Conservation (phyloP, 1,284 basidiomycete genomes). For the Leccinum discolor region DNA sequence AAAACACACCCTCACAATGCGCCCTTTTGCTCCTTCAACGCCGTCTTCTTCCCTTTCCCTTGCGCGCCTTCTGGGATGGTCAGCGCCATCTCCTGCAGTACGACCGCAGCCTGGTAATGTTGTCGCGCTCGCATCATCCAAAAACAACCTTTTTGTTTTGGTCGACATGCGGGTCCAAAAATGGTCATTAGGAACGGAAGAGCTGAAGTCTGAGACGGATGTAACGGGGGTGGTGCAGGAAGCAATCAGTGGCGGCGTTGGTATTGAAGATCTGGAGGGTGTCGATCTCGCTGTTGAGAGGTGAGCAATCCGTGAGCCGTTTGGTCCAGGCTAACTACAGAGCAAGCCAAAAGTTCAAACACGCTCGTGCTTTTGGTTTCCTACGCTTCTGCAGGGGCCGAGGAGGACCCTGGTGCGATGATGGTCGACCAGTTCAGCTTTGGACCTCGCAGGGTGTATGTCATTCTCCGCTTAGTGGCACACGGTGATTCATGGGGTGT, state of each 20-base stretch:
- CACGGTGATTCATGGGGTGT: conserved; percentile 29
- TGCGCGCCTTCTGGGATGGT: conserved; percentile 61
- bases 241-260: conserved; percentile 39
- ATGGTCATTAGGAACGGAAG: conserved; percentile 66
- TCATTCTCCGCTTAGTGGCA: conserved; percentile 48
- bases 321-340: conserved; percentile 5
- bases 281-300: conserved; percentile 66
- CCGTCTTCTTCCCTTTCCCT: conserved; percentile 49
- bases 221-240: conserved; percentile 46
- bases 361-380: conserved; percentile 66
- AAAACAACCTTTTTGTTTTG: conserved; percentile 60
- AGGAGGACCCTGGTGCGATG: conserved; percentile 43
- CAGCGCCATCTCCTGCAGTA: conserved; percentile 27
- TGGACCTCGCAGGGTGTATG: conserved; percentile 63
- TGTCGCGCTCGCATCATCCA: conserved; percentile 50
- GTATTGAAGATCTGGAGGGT: conserved; percentile 65
- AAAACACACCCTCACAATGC: conserved; percentile 59
- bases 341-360: conserved; percentile 42
- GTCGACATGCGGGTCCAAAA: conserved; percentile 67
- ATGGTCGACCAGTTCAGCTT: conserved; percentile 40
- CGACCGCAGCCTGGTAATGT: conserved; percentile 53
- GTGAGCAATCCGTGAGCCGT: conserved; percentile 36
- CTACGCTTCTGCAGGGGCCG: conserved; percentile 51
- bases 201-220: conserved; percentile 56
- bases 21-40: conserved; percentile 58